Conservation (phyloP, 495 filamentous ascomycete genomes). For the Lichenothelia convexa region DNA sequence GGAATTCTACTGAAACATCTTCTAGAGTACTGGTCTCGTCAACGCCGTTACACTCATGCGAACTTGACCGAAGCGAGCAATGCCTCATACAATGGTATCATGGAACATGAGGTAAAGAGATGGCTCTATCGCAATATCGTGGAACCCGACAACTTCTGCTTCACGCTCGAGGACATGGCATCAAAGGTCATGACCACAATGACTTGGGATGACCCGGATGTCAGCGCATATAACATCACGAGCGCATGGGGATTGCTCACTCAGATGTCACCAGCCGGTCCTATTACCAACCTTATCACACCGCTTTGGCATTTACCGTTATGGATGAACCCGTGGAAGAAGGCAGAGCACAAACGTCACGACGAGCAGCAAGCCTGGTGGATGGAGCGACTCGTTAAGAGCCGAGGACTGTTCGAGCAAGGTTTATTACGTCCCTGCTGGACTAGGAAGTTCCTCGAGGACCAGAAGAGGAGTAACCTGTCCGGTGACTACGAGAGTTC, state of each 20-base stretch:
- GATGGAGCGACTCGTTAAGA: conserved; percentile 12
- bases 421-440: conserved; percentile 15
- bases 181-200: conserved; percentile 19
- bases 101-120: conserved; percentile 21
- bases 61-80: conserved; percentile 21
- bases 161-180: conserved; percentile 20
- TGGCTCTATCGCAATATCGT: conserved; percentile 16
- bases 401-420: conserved; percentile 6
- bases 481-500: conserved; percentile 10
- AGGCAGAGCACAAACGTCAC: conserved; percentile 17
- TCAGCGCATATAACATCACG: conserved; percentile 17
- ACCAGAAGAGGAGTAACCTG: conserved; percentile 7
- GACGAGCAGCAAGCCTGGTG: conserved; percentile 20
- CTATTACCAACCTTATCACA: conserved; percentile 21
- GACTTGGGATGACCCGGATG: conserved; percentile 18
- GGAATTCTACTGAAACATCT: not conserved
- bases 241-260: conserved; percentile 22
- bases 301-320: conserved; percentile 19
- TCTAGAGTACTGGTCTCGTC: conserved; percentile 21
- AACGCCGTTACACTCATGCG: conserved; percentile 20
- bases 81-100: conserved; percentile 17
- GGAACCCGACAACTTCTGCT: conserved; percentile 19
- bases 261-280: conserved; percentile 23
- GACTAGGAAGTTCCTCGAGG: conserved; percentile 9
- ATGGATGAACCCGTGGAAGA: conserved; percentile 20